Evolutionary conservation across 139 green algal species (phyloP), one percentile per base, ranked within the genome.

Genomic region (Haematococcus sp.): DNA sequence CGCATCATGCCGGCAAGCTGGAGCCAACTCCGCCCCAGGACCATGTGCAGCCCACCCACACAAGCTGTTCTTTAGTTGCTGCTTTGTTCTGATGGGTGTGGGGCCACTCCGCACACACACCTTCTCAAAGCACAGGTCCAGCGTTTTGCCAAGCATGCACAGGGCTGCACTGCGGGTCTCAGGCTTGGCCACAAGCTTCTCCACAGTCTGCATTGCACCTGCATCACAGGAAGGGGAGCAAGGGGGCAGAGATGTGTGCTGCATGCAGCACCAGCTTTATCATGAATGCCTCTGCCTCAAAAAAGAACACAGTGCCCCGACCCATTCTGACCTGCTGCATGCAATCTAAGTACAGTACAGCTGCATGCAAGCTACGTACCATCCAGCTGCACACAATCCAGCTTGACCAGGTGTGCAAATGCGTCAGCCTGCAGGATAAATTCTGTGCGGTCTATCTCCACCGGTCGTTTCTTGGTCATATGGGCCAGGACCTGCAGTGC

Each of bases 131-230:
- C 83, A 90, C 64, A 93, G 77, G 71, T 93, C 88, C 20, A 89
- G 80, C 0, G 83, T 92, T 67, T 93, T 93, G 31, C 88, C 88
- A 68, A 93, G 80, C 83, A 91, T 90, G 22, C 88, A 93, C 34
- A 93, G 49, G 17, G 77, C 86, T 0, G 88, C 88, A 23, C 55
- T 73, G 7, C 86, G 86, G 66, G 68, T 92, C 60, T 89, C 88
- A 0, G 74, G 68, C 70, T 89, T 88, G 27, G 72, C 71, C 46
- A 91, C 68, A 72, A 93, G 81, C 32, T 71, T 69, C 28, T 61
- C 67, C 60, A 93, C 82, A 5, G 88, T 91, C 70, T 80, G 74
- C 0, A 90, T 63, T 0, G 88, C 83, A 31, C 85, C 82, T 79
- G 40, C 11, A 49, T n/a, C n/a, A n/a, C n/a, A 60, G 3, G 19